phyloP scores from a whole-genome alignment of 768 basidiomycete species.

The Pisolithus orientalis region DNA sequence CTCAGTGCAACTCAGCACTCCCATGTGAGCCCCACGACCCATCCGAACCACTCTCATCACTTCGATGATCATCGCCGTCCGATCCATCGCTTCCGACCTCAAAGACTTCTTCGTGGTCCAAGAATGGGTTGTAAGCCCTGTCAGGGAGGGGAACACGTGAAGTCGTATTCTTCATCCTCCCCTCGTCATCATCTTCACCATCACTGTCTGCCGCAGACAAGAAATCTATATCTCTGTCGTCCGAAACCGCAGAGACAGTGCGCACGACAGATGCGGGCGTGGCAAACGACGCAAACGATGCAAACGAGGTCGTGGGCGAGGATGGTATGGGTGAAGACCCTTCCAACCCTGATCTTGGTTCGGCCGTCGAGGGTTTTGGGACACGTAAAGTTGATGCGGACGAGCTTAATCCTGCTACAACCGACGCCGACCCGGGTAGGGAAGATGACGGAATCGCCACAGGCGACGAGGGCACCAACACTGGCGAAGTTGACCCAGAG shows the following conservation, averaged over 20 bases:
- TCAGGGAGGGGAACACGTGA: slow-evolving; percentile 1
- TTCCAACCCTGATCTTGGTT: slow-evolving; percentile 4
- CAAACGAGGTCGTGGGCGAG: slow-evolving; percentile 12
- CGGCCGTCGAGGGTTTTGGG: slow-evolving; percentile 1
- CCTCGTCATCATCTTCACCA: background rate
- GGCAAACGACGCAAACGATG: slow-evolving; percentile 19
- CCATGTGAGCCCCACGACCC: slow-evolving; percentile 3
- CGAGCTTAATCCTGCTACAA: background rate
- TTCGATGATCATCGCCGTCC: background rate
- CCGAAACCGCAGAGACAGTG: slow-evolving; percentile 6
- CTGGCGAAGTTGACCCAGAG: too few relatives aligned
- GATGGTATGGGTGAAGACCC: background rate
- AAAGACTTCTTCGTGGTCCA: slow-evolving; percentile 14
- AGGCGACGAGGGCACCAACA: background rate
- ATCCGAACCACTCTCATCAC: slow-evolving; percentile 4
- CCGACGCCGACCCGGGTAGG: background rate
- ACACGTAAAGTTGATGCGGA: background rate
- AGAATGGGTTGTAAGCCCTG: slow-evolving; percentile 15
- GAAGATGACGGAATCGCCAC: background rate
- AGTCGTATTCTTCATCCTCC: background rate
- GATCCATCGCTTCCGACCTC: background rate
- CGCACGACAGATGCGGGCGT: slow-evolving; percentile 17
- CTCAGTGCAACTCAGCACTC: background rate
- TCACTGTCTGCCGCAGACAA: slow-evolving; percentile 18
- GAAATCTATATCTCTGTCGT: slow-evolving; percentile 14